These are phyloP conservation scores for Microdochium paspali DNA, from an alignment of 2,329 filamentous ascomycete species.

Conservation along the genomic window DNA sequence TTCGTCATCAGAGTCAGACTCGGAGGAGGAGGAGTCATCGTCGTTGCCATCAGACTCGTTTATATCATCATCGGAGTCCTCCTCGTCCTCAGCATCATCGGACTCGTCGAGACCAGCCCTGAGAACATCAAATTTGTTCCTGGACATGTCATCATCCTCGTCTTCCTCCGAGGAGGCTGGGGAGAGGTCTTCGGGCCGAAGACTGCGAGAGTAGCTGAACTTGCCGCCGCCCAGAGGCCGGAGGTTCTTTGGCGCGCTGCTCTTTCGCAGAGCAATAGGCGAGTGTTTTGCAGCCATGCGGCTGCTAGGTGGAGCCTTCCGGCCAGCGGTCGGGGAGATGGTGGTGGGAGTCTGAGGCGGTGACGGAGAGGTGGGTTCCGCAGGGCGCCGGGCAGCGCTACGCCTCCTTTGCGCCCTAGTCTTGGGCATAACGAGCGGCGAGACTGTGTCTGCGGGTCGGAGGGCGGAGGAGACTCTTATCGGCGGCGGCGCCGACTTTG, in stretches of 20 bases:
- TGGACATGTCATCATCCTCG: background rate
- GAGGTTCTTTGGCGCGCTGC: conserved; percentile 19
- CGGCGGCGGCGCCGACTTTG: conserved; percentile 13
- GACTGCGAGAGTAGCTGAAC: conserved; percentile 16
- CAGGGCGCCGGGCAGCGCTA: conserved; percentile 10
- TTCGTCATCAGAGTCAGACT: conserved; percentile 2
- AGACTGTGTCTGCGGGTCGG: background rate
- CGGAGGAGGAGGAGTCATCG: too few relatives aligned
- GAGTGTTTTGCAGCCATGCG: conserved; percentile 7
- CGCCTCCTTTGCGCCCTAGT: background rate
- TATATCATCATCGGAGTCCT: too few relatives aligned
- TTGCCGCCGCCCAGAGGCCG: conserved; percentile 19
- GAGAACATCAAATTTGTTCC: background rate
- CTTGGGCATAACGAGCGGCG: background rate
- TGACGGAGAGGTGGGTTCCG: conserved; percentile 28
- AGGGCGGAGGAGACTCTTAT: conserved; percentile 12
- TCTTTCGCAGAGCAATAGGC: conserved; percentile 12
- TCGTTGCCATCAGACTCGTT: conserved; percentile 9
- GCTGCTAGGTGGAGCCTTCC: conserved; percentile 11
- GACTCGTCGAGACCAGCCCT: background rate
- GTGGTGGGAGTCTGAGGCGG: conserved; percentile 29
- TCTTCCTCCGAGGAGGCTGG: conserved; percentile 13
- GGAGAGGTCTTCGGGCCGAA: conserved; percentile 19
- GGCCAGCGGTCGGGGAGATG: conserved; percentile 17
- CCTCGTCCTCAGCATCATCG: background rate